Conservation (phyloP, 768 basidiomycete species). For the Kwoniella sp. region DNA sequence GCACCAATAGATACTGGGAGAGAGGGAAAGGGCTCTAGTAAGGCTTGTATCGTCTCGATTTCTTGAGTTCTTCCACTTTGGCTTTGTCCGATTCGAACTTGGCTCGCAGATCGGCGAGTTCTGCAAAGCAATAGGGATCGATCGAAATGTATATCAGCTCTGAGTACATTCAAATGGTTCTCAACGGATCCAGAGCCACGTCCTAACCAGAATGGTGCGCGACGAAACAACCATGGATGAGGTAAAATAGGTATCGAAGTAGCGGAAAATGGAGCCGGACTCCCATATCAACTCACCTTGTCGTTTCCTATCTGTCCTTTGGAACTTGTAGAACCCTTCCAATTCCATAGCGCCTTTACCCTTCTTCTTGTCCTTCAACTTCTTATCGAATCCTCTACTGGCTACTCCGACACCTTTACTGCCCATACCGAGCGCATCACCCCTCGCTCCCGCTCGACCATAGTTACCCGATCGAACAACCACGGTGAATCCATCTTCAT, state of each 20-base stretch:
- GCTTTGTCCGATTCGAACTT: conserved; percentile 88
- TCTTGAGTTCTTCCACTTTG: conserved; percentile 76
- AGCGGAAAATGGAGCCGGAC: neutral
- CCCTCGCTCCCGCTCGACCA: conserved; percentile 83
- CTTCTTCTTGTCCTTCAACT: conserved; percentile 59
- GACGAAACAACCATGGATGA: neutral
- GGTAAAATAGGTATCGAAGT: neutral
- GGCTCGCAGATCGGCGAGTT: conserved; percentile 66
- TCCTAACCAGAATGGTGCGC: no score
- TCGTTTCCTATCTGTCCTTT: conserved; percentile 84
- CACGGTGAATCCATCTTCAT: conserved; percentile 92
- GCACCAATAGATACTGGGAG: no score
- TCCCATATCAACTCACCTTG: conserved; percentile 69
- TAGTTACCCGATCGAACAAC: conserved; percentile 91
- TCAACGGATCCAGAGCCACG: no score
- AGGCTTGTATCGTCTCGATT: conserved; percentile 79
- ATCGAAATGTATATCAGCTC: no score
- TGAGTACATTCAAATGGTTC: neutral
- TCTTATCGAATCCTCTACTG: conserved; percentile 63
- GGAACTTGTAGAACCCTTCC: conserved; percentile 80
- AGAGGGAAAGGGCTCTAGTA: no score
- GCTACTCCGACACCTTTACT: conserved; percentile 74
- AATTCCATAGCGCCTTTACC: conserved; percentile 61
- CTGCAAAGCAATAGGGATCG: conserved; percentile 51
- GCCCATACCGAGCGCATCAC: conserved; percentile 60